These are phyloP conservation scores for Chamaenerion angustifolium DNA, from an alignment of 345 rosid genomes.

Conservation along the genomic window DNA sequence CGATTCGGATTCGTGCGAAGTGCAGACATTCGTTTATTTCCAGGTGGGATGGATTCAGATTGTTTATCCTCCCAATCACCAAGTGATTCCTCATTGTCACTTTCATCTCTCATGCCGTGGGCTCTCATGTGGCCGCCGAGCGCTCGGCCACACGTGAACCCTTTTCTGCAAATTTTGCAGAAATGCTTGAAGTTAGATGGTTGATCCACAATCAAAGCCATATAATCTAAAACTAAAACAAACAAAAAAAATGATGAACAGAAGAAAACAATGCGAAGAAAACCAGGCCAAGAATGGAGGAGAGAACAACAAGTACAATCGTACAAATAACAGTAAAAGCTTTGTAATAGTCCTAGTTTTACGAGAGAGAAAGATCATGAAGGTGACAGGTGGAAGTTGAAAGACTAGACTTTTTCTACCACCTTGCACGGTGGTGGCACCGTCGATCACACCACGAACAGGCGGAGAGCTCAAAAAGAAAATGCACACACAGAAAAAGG, in stretches of 20 bases:
- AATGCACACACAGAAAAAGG: background rate
- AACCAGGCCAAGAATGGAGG: too few relatives aligned
- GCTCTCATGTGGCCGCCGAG: constrained; percentile 79
- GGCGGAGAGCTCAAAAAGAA: background rate
- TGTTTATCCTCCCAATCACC: constrained; percentile 46
- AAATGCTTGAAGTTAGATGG: constrained; percentile 36
- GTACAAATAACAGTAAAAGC: too few relatives aligned
- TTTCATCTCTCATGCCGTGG: constrained; percentile 53
- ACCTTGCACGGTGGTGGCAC: too few relatives aligned
- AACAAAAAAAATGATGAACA: too few relatives aligned
- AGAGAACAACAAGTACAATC: too few relatives aligned
- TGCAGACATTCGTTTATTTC: constrained; percentile 47
- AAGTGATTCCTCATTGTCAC: constrained; percentile 27
- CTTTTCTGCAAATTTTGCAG: constrained; percentile 65
- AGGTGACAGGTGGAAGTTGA: too few relatives aligned
- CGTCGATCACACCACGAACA: too few relatives aligned
- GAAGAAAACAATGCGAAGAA: too few relatives aligned
- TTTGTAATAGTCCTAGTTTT: too few relatives aligned
- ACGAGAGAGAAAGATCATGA: too few relatives aligned
- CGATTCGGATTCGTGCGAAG: constrained; percentile 57
- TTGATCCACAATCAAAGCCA: constrained; percentile 52
- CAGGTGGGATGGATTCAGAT: constrained; percentile 16
- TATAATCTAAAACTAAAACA: too few relatives aligned
- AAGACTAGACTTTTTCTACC: too few relatives aligned
- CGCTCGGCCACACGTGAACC: constrained; percentile 57